Percentiles rank a stretch among this genome's conserved stretches.
Conservation (phyloP, 306 rosid species). For the Hippophae gyantsensis region DNA sequence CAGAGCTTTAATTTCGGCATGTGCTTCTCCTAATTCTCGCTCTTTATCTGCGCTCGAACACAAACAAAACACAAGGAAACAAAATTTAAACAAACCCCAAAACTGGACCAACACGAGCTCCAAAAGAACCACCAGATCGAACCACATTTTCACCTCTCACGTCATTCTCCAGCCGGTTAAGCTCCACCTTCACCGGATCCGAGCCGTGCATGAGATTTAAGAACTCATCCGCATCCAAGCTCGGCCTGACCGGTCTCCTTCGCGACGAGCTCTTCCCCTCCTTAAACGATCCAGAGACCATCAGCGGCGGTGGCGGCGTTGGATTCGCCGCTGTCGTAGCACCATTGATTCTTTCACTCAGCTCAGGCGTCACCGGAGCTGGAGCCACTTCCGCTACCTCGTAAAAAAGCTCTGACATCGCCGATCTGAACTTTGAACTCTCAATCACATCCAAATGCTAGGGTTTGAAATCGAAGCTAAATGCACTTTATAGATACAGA, state of each 20-base stretch:
- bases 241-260: conserved; percentile 71
- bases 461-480: conserved; percentile 36
- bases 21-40: conserved; percentile 83
- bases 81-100: conserved; percentile 11
- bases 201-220: conserved; percentile 86
- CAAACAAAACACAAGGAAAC: conserved; percentile 1
- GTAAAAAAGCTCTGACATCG: conserved; percentile 73
- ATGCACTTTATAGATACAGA: background rate
- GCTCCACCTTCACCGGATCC: conserved; percentile 99
- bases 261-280: conserved; percentile 81
- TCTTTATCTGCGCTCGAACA: conserved; percentile 72
- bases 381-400: conserved; percentile 38
- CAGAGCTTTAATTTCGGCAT: conserved; percentile 95
- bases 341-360: conserved; percentile 8
- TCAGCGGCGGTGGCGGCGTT: conserved; percentile 41
- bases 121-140: conserved; percentile 56
- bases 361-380: conserved; percentile 18
- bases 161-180: conserved; percentile 96
- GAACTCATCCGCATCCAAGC: conserved; percentile 92
- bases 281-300: conserved; percentile 79
- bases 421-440: conserved; percentile 51
- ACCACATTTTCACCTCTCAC: conserved; percentile 90
- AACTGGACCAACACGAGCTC: conserved; percentile 25
- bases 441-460: conserved; percentile 59
- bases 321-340: conserved; percentile 17